phyloP scores from a whole-genome alignment of 148 eudicot genomes.

The Arctostaphylos glauca region DNA sequence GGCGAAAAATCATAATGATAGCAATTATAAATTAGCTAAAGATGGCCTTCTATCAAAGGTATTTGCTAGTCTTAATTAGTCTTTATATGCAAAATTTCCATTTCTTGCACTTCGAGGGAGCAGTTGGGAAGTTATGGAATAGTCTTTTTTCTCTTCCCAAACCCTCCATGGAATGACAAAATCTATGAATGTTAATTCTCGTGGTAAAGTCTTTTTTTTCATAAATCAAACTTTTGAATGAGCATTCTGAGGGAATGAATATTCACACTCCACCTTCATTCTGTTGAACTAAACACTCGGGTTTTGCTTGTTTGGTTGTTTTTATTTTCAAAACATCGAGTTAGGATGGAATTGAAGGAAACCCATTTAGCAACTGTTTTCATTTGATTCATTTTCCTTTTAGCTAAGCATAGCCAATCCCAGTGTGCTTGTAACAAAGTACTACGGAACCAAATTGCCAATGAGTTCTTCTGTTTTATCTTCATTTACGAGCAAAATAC shows the following conservation, averaged over 20 bases:
- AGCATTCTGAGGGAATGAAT: too few species aligned
- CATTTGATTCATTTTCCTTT: neutral
- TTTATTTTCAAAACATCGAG: neutral
- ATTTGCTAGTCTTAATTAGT: neutral
- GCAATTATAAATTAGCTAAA: slow-evolving; percentile 86
- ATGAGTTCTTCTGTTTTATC: neutral
- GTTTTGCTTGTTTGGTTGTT: too few species aligned
- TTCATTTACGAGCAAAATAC: neutral
- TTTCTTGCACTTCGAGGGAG: neutral
- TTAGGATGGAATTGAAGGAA: neutral
- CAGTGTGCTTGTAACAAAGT: neutral
- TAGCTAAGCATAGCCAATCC: neutral
- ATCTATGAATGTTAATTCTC: too few species aligned
- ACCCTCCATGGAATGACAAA: too few species aligned
- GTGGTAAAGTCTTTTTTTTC: too few species aligned
- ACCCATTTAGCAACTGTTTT: neutral
- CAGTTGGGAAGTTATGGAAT: neutral
- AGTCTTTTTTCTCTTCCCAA: too few species aligned
- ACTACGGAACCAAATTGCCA: neutral
- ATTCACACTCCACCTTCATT: too few species aligned
- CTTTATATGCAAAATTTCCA: neutral
- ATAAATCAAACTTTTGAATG: too few species aligned
- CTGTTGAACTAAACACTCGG: too few species aligned
- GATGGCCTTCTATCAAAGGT: slow-evolving; percentile 84
- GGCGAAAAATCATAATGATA: slow-evolving; percentile 72